These are phyloP conservation scores for Candida nanaspora DNA, from an alignment of 805 yeast genomes.

Conservation along the genomic window DNA sequence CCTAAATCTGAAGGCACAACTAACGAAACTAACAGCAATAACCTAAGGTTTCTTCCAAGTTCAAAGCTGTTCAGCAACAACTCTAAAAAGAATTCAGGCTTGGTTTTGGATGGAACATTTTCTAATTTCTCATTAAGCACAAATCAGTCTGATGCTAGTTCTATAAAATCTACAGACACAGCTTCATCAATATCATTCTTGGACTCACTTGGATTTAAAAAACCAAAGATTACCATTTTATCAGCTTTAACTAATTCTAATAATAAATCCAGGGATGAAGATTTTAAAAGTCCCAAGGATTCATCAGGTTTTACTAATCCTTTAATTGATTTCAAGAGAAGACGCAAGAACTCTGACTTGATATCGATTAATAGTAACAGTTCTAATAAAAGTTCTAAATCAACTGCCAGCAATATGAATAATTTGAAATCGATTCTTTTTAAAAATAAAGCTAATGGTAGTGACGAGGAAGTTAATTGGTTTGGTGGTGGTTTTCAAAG, in stretches of 20 bases:
- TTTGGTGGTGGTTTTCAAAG: conserved; percentile 17
- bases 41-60: no score
- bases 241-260: not conserved
- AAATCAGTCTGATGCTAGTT: not conserved
- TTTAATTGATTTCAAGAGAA: not conserved
- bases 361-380: not conserved
- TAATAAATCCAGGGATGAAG: not conserved
- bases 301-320: not conserved
- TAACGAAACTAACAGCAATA: no score
- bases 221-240: not conserved
- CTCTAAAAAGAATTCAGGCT: not conserved
- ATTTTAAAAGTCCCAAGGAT: not conserved
- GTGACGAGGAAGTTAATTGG: conserved; percentile 18
- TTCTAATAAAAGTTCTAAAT: not conserved
- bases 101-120: conserved; percentile 4
- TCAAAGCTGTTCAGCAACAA: no score
- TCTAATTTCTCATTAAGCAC: conserved; percentile 9
- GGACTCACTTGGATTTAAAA: not conserved
- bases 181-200: not conserved
- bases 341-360: not conserved
- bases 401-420: not conserved
- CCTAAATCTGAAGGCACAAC: no score
- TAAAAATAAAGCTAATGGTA: conserved; percentile 4
- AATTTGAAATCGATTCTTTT: not conserved
- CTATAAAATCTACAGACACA: not conserved